A percentile compares a stretch with the other conserved stretches of the same genome.
Conservation (phyloP, 768 basidiomycete genomes). For the Candolleomyces eurysporus region DNA sequence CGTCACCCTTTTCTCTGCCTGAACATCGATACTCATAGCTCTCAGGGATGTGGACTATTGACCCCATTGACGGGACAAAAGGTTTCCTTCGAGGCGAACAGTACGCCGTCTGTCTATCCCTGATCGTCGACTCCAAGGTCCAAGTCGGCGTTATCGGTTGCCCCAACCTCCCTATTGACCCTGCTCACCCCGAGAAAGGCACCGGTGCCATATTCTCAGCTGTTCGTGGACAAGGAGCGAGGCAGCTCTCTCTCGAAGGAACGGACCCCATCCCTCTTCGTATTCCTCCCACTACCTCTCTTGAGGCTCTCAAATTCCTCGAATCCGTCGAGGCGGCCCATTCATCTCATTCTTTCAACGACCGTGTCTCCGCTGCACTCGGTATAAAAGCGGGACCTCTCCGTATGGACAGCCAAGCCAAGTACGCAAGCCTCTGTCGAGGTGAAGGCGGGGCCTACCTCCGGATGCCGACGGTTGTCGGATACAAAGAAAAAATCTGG, state of each 20-base stretch:
- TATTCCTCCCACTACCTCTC: constrained; percentile 47
- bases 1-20: constrained; percentile 27
- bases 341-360: constrained; percentile 84
- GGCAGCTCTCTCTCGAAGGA: constrained; percentile 46
- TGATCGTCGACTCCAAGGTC: constrained; percentile 76
- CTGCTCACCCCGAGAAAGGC: constrained; percentile 49
- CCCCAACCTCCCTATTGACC: constrained; percentile 78
- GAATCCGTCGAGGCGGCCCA: constrained; percentile 94
- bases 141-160: constrained; percentile 88
- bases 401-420: constrained; percentile 96
- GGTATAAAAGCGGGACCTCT: constrained; percentile 63
- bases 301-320: constrained; percentile 62
- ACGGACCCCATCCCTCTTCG: constrained; percentile 34
- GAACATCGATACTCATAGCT: constrained; percentile 4
- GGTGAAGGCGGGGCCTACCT: constrained; percentile 86
- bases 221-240: constrained; percentile 81
- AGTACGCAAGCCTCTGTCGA: constrained; percentile 83
- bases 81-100: constrained; percentile 92
- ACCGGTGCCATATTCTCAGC: constrained; percentile 86
- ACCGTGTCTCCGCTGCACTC: constrained; percentile 64
- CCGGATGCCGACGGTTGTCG: constrained; percentile 72
- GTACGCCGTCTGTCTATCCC: constrained; percentile 87
- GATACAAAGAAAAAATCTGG: constrained; percentile 97
- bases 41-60: constrained; percentile 82
- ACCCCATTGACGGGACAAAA: constrained; percentile 92